Evolutionary conservation across 768 basidiomycete genomes (phyloP).

Genomic region (Russula olivacea): DNA sequence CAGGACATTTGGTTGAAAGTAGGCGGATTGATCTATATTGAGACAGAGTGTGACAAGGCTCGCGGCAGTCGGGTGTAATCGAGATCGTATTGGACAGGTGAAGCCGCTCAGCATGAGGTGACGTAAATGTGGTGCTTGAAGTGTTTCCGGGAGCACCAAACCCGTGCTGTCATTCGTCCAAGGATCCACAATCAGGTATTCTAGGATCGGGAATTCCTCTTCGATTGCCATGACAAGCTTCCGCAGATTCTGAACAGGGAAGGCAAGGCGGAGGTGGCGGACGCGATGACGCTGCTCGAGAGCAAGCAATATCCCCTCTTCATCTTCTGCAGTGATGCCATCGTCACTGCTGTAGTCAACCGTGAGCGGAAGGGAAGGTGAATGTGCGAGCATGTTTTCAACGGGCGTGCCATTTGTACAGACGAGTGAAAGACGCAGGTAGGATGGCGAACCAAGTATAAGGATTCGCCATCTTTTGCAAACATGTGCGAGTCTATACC

Average conservation of each 20-base stretch:
- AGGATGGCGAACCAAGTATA: background rate
- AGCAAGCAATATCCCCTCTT: background rate
- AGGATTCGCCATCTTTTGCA: background rate
- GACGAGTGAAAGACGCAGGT: background rate
- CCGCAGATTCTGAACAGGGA: background rate
- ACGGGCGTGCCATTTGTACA: background rate
- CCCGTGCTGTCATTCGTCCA: fast-evolving
- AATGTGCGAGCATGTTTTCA: background rate
- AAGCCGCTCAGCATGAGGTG: background rate
- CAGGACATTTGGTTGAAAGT: background rate
- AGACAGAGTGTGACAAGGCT: background rate
- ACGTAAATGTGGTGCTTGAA: background rate
- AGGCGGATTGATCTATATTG: background rate
- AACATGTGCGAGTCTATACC: background rate
- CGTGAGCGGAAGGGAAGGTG: background rate
- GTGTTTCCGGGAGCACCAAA: background rate
- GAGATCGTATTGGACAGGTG: background rate
- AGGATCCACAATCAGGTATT: background rate
- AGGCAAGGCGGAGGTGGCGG: background rate
- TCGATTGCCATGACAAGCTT: background rate
- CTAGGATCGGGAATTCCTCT: background rate
- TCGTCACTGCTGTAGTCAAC: background rate
- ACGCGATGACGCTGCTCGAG: background rate
- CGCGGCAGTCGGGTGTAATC: background rate
- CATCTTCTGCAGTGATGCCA: background rate